Conservation (phyloP, 495 filamentous ascomycete species). For the Cetradonia linearis region DNA sequence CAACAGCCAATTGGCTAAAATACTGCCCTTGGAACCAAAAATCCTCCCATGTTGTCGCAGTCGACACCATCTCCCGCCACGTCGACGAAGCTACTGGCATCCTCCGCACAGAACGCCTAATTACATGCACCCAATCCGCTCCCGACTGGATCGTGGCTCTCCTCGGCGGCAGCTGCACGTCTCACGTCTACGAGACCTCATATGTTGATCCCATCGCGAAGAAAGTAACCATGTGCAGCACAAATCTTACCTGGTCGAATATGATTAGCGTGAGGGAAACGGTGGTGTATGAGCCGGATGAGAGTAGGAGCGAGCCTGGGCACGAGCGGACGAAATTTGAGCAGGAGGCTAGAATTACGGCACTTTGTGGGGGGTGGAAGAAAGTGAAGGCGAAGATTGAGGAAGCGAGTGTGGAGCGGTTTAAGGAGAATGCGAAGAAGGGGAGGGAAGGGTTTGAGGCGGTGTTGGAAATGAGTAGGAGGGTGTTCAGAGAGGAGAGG, state of each 20-base stretch:
- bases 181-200: slow-evolving; percentile 85
- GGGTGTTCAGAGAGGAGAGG: slow-evolving; percentile 83
- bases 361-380: slow-evolving; percentile 91
- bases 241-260: slow-evolving; percentile 83
- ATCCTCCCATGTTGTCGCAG: slow-evolving; percentile 83
- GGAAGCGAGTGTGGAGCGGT: slow-evolving; percentile 76
- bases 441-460: slow-evolving; percentile 89
- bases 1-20: slow-evolving; percentile 98
- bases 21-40: slow-evolving; percentile 98
- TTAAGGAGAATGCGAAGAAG: slow-evolving; percentile 79
- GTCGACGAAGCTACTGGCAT: slow-evolving; percentile 78
- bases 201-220: slow-evolving; percentile 76
- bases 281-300: slow-evolving; percentile 63
- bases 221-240: slow-evolving; percentile 87
- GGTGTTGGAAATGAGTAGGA: slow-evolving; percentile 85
- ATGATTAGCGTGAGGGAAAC: slow-evolving; percentile 83
- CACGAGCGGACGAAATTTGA: slow-evolving; percentile 63
- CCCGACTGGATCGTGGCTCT: slow-evolving; percentile 77
- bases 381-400: slow-evolving; percentile 90
- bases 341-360: slow-evolving; percentile 86
- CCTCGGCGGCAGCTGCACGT: slow-evolving; percentile 60
- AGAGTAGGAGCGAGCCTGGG: slow-evolving; percentile 34
- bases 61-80: slow-evolving; percentile 78
- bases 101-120: slow-evolving; percentile 89
- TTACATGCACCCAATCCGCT: slow-evolving; percentile 82